Evolutionary conservation across 306 rosid genomes (phyloP), one percentile per base, ranked within the genome.

Genomic region (Begonia peltatifolia): DNA sequence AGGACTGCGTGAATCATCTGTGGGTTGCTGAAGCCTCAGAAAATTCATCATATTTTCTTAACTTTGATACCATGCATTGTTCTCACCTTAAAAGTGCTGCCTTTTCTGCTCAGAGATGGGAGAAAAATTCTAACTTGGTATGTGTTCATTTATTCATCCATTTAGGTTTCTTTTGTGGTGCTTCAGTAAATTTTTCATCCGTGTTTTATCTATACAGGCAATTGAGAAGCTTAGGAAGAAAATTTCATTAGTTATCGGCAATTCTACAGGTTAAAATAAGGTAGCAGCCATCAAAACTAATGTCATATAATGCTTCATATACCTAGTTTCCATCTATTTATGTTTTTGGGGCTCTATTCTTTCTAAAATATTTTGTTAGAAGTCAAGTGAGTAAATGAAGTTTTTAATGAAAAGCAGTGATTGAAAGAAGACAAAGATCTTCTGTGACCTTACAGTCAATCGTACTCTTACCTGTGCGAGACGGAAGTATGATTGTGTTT

Each of bases 11-110:
- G 49, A 83, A 85, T 68, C 66, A 47, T 63, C 69, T 80, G 13
- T 82, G 94, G 97, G 83, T 80, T 54, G 94, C 94, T 15, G 95
- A 85, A 60, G 95, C 92, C 15, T 66, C 79, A 12, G 90, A 82
- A 65, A 80, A 59, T 54, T 82, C 95, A 9, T 57, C 81, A 12
- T 85, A 82, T 77, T 75, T 71, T 77, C 58, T 74, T 66, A 74
- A 63, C 57, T 78, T 78, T 60, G 87, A 85, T 73, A 57, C 80
- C 46, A 56, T 46, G 5, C 69, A 60, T 16, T 74, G 77, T 73
- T 74, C 82, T 68, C 92, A 85, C 76, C 72, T 90, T 53, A 76
- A 67, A 80, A 63, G 59, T 41, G 71, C 87, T 53, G 94, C 87
- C 61, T 57, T 57, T 41, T 72, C 78, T 46, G 58, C 81, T 59